phyloP scores from a whole-genome alignment of 805 yeast species.

The Lachancea kluyveri region DNA sequence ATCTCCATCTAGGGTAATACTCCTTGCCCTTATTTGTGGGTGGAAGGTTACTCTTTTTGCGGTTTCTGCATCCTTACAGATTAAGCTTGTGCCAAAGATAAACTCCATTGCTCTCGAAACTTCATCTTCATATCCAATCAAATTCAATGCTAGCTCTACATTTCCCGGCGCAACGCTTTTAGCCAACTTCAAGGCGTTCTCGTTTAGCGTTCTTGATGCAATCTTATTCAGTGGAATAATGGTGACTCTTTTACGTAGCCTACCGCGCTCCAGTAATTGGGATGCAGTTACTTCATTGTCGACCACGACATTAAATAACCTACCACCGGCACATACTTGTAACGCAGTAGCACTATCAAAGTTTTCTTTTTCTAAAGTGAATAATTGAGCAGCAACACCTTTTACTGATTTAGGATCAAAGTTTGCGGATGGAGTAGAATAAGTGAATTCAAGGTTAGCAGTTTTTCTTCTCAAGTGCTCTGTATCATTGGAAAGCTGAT shows the following conservation, averaged over 20 bases:
- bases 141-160: slow-evolving; percentile 83
- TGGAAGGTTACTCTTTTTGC: slow-evolving; percentile 88
- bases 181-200: slow-evolving; percentile 54
- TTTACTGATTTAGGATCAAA: slow-evolving; percentile 61
- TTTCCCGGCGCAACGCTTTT: slow-evolving; percentile 72
- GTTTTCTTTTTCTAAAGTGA: slow-evolving; percentile 52
- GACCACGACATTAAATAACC: slow-evolving; percentile 84
- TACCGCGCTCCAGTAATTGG: slow-evolving; percentile 70
- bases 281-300: slow-evolving; percentile 85
- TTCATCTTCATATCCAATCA: slow-evolving; percentile 67
- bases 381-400: slow-evolving; percentile 87
- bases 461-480: slow-evolving; percentile 56
- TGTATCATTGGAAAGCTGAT: slow-evolving; percentile 39
- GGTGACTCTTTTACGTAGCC: slow-evolving; percentile 74
- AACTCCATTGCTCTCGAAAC: slow-evolving; percentile 80
- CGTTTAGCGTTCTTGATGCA: slow-evolving; percentile 48
- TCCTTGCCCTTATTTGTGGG: slow-evolving; percentile 69
- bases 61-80: slow-evolving; percentile 81
- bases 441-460: slow-evolving; percentile 71
- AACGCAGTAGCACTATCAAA: slow-evolving; percentile 68
- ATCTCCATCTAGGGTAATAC: slow-evolving; percentile 91
- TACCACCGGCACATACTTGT: slow-evolving; percentile 91
- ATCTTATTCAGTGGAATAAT: slow-evolving; percentile 90
- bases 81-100: slow-evolving; percentile 84
- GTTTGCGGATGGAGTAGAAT: slow-evolving; percentile 53